Conservation (phyloP, 352 stramenopile genomes). For the Pythium utonaiense region DNA sequence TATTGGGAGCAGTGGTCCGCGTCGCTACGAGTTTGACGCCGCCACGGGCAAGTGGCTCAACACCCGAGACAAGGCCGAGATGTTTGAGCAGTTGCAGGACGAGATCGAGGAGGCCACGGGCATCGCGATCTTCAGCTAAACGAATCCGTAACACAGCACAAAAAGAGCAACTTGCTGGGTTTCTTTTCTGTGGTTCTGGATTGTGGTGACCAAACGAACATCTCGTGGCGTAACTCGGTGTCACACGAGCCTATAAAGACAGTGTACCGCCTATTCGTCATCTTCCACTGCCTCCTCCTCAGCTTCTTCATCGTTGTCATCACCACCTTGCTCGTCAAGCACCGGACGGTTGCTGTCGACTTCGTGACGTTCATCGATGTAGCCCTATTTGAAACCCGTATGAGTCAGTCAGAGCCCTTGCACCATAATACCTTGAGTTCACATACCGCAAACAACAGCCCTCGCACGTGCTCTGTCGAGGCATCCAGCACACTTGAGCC, state of each 20-base stretch:
- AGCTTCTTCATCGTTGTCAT: conserved; percentile 34
- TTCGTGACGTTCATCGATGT: conserved; percentile 74
- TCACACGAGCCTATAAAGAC: too few relatives aligned
- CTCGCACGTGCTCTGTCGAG: conserved; percentile 56
- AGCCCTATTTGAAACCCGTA: too few relatives aligned
- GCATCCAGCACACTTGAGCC: conserved; percentile 51
- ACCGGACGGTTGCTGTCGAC: conserved; percentile 42
- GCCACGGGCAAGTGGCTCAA: conserved; percentile 74
- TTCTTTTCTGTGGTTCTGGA: too few relatives aligned
- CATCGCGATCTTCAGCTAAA: conserved; percentile 73
- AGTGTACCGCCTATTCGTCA: too few relatives aligned
- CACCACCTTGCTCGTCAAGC: conserved; percentile 32
- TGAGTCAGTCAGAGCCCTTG: background rate
- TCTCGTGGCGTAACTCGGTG: too few relatives aligned
- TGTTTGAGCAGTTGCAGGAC: conserved; percentile 63
- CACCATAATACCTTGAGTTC: too few relatives aligned
- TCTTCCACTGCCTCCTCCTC: conserved; percentile 6
- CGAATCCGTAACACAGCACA: background rate
- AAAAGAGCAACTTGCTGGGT: background rate
- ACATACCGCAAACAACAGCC: conserved; percentile 62
- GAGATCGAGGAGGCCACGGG: conserved; percentile 80
- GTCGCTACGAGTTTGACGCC: conserved; percentile 86
- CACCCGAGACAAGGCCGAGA: conserved; percentile 72
- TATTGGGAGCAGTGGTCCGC: conserved; percentile 80
- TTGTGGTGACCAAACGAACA: too few relatives aligned